Evolutionary conservation across 2,329 filamentous ascomycete genomes (phyloP).

Genomic region (Leptographium wingfieldii): DNA sequence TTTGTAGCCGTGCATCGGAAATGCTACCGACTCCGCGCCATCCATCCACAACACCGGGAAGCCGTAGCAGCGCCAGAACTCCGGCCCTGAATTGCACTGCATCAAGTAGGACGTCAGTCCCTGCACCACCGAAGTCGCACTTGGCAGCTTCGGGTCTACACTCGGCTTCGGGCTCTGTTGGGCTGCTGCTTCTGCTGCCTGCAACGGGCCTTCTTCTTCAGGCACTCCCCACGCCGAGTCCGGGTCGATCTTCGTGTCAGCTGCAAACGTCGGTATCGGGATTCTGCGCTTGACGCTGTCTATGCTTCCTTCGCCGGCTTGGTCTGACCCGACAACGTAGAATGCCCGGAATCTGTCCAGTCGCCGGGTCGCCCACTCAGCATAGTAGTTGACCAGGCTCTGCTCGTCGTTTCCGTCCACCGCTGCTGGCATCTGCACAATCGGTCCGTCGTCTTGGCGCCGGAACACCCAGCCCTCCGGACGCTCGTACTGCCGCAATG

Average conservation of each 20-base stretch:
- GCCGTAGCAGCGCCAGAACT: slow-evolving; percentile 15
- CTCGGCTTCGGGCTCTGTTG: too few relatives aligned
- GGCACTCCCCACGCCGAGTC: slow-evolving; percentile 14
- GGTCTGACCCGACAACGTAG: not conserved
- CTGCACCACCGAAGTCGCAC: too few relatives aligned
- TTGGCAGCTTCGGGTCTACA: too few relatives aligned
- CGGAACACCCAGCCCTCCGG: slow-evolving; percentile 14
- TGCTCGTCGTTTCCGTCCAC: slow-evolving; percentile 49
- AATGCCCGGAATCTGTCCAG: slow-evolving; percentile 21
- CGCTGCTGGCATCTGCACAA: slow-evolving; percentile 32
- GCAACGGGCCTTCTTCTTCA: not conserved
- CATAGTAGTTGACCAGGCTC: slow-evolving; percentile 51
- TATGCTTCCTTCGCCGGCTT: not conserved
- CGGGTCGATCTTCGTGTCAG: slow-evolving; percentile 23
- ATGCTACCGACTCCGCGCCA: slow-evolving; percentile 25
- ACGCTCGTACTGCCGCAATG: slow-evolving; percentile 6
- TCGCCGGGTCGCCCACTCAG: slow-evolving; percentile 39
- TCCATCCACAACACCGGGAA: slow-evolving; percentile 27
- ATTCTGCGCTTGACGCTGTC: slow-evolving; percentile 19
- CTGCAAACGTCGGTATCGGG: slow-evolving; percentile 24
- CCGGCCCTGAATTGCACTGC: not conserved
- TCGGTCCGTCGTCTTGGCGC: slow-evolving; percentile 20
- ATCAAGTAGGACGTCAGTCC: not conserved
- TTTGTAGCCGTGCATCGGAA: slow-evolving; percentile 15
- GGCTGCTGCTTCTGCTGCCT: not conserved